A percentile compares a stretch with the other conserved stretches of the same genome.
Evolutionary conservation across 495 filamentous ascomycete species (phyloP).

Genomic region (Chaetomium cochliodes): DNA sequence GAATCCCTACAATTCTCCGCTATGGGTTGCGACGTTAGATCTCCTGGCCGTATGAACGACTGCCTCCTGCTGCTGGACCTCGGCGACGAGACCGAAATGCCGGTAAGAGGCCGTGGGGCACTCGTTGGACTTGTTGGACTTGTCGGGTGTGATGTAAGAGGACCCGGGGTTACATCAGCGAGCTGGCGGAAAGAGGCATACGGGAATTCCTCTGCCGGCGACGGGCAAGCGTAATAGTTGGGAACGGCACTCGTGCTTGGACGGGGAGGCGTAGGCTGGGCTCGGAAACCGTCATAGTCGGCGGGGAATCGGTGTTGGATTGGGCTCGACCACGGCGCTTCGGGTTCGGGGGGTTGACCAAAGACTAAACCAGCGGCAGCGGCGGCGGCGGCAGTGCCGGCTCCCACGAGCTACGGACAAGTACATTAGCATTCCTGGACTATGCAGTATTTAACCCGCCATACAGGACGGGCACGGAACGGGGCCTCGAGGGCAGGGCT

Average conservation of each 20-base stretch:
- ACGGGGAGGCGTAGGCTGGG: slow-evolving; percentile 40
- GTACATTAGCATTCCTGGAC: slow-evolving; percentile 20
- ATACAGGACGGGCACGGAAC: background rate
- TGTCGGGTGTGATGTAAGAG: slow-evolving; percentile 36
- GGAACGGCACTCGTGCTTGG: slow-evolving; percentile 43
- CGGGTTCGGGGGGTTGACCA: slow-evolving; percentile 46
- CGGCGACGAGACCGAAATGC: slow-evolving; percentile 37
- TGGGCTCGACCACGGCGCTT: slow-evolving; percentile 31
- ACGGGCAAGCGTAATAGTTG: slow-evolving; percentile 28
- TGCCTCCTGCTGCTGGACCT: slow-evolving; percentile 41
- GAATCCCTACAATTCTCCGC: slow-evolving; percentile 48
- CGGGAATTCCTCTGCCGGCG: slow-evolving; percentile 39
- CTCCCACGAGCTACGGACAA: slow-evolving; percentile 52
- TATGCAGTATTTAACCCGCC: background rate
- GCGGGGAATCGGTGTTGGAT: slow-evolving; percentile 47
- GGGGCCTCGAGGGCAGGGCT: background rate
- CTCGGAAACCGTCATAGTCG: slow-evolving; percentile 41
- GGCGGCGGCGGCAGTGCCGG: slow-evolving; percentile 59
- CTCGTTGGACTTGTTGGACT: slow-evolving; percentile 37
- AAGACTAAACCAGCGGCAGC: slow-evolving; percentile 57
- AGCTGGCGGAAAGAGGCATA: slow-evolving; percentile 35
- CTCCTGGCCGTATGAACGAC: slow-evolving; percentile 46
- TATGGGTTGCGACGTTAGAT: slow-evolving; percentile 36
- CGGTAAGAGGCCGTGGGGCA: slow-evolving; percentile 28
- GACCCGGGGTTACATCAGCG: slow-evolving; percentile 26